Base-by-base conservation (phyloP, 2,329 filamentous ascomycete species). In the Colletotrichum sp. region DNA sequence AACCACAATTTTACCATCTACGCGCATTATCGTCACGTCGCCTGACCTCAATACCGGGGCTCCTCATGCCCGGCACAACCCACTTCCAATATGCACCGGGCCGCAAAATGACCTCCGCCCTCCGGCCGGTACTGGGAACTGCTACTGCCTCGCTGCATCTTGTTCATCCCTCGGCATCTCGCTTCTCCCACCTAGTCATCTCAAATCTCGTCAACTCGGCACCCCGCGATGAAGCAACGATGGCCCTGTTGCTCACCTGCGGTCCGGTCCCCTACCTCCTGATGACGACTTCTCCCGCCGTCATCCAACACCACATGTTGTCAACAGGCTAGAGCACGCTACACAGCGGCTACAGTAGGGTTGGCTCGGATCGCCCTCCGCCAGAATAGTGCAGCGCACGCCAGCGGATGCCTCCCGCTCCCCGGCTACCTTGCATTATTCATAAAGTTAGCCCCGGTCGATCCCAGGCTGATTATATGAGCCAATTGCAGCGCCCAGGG, bases 331-430 rank as follows among this genome's bases (percentile, higher is more conserved):
- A 68, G 30, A 60, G 55, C n/a, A 63, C 63, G 24, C 57, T 26
- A 30, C 22, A 2, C 8, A 48, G 9, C 44, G 44, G 34, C 44
- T 34, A 65, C 44, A 13, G 44, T 28, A 73, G 64, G 70, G 59
- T 73, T 75, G 64, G 70, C 70, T 73, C 73, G 70, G 75, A 76
- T 66, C 71, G 62, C 36, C 24, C 62, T 74, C 60, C 65, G 62
- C 72, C n/a, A 75, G 71, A 36, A 30, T 76, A 66, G 64, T 24
- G 57, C 55, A 66, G 24, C 36, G n/a, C 36, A 63, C 13, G 36
- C 60, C 66, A 65, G 67, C 67, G 67, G 75, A 63, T 76, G 65
- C 59, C 55, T 71, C 66, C 65, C 65, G 71, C 39, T 63, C 60
- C 52, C 67, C 66, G 44, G 71, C 71, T 26, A 36, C 32, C 48